Conservation (phyloP, 106 monocot species). For the Narthecium ossifragum region DNA sequence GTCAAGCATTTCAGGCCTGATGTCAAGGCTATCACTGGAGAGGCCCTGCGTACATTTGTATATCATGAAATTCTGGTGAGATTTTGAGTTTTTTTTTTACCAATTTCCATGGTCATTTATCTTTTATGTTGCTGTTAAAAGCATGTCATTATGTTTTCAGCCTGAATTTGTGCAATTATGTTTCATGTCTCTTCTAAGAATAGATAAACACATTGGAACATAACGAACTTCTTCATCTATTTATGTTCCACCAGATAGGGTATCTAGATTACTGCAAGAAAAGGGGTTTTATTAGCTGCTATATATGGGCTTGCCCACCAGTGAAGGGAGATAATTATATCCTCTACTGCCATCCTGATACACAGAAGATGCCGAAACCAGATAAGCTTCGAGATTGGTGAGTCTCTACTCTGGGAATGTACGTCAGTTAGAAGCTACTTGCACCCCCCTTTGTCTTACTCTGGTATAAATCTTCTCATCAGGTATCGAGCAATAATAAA, state of each 20-base stretch:
- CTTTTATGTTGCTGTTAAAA: not conserved
- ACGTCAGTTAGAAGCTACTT: not conserved
- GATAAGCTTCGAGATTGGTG: conserved; percentile 76
- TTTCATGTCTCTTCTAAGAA: too few species aligned
- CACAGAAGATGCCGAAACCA: conserved; percentile 66
- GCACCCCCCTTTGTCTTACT: not conserved
- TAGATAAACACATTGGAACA: not conserved
- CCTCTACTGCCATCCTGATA: conserved; percentile 70
- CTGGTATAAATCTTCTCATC: not conserved
- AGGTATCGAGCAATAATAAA: conserved; percentile 68
- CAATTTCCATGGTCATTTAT: not conserved
- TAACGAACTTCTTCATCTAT: not conserved
- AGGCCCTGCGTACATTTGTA: conserved; percentile 75
- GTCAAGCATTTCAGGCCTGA: conserved; percentile 75
- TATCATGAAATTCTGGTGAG: conserved; percentile 86
- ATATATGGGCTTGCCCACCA: conserved; percentile 77
- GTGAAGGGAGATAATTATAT: conserved; percentile 63
- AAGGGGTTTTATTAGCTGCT: conserved; percentile 58
- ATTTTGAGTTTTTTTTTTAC: not conserved
- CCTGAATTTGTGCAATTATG: too few species aligned
- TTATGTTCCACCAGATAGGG: conserved; percentile 36
- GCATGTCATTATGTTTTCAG: not conserved
- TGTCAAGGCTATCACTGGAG: conserved; percentile 45
- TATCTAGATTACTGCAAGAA: conserved; percentile 77
- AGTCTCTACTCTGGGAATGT: conserved; percentile 2